Percentiles rank a stretch among this genome's conserved stretches.
Conservation (phyloP, 495 filamentous ascomycete genomes). For the Podospora comata region DNA sequence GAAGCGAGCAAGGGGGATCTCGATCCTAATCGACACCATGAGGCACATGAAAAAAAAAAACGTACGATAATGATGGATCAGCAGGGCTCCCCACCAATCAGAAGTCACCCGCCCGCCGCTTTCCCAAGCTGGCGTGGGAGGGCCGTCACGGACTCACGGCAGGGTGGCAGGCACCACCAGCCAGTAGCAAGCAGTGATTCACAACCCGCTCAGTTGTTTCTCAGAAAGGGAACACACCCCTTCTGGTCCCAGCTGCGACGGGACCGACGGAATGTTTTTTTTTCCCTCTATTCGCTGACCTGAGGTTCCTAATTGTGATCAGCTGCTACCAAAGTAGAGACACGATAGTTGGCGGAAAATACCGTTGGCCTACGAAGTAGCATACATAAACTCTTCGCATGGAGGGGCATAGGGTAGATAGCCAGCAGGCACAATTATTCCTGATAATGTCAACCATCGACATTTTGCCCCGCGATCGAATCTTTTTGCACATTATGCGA, state of each 20-base stretch:
- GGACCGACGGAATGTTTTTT: background rate
- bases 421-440: background rate
- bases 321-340: background rate
- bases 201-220: background rate
- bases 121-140: background rate
- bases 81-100: conserved; percentile 29
- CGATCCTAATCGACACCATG: conserved; percentile 36
- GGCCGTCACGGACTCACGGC: background rate
- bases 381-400: too few species aligned
- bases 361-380: too few species aligned
- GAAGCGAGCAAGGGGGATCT: conserved; percentile 27
- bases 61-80: conserved; percentile 31
- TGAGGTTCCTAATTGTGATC: background rate
- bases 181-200: background rate
- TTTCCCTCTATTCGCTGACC: background rate
- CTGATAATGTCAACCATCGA: conserved; percentile 6
- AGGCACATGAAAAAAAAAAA: conserved; percentile 40
- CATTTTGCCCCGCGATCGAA: conserved; percentile 15
- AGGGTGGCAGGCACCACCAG: background rate
- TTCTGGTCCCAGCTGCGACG: background rate
- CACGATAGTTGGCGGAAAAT: background rate
- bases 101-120: conserved; percentile 5
- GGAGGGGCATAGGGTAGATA: background rate
- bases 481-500: background rate
- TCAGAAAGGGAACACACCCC: background rate